These are phyloP conservation scores for Debaryomyces singareniensis DNA, from an alignment of 1,139 yeast genomes.

Conservation along the genomic window DNA sequence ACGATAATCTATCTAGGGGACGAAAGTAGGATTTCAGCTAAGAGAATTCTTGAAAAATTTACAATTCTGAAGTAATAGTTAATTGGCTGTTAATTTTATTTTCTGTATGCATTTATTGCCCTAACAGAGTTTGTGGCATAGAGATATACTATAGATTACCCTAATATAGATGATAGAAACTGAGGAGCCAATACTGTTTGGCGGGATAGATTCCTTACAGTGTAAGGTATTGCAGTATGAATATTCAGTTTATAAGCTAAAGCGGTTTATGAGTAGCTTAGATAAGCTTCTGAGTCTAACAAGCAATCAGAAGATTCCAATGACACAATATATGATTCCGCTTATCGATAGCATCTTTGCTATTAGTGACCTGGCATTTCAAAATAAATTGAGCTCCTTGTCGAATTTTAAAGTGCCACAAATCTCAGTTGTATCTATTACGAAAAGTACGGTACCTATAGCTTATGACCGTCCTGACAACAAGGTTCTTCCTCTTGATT, in stretches of 20 bases:
- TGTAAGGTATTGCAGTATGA: conserved; percentile 35
- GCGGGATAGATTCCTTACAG: conserved; percentile 19
- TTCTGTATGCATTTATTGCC: no score
- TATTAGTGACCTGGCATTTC: conserved; percentile 42
- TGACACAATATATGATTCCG: conserved; percentile 33
- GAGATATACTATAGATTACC: no score
- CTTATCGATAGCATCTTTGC: conserved; percentile 42
- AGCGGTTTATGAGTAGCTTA: conserved; percentile 16
- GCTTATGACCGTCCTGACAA: conserved; percentile 36
- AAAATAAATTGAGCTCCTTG: conserved; percentile 35
- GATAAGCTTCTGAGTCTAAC: conserved; percentile 14
- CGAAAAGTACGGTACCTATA: conserved; percentile 32
- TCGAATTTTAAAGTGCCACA: conserved; percentile 36
- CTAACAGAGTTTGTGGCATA: no score
- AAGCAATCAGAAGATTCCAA: conserved; percentile 18
- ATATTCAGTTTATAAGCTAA: conserved; percentile 31
- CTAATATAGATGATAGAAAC: no score
- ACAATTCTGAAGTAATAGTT: no score
- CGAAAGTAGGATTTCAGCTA: no score
- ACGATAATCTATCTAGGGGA: no score
- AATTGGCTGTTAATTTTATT: no score
- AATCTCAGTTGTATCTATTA: conserved; percentile 20
- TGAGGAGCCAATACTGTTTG: no score
- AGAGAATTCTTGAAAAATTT: no score
- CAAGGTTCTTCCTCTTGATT: conserved; percentile 21